Evolutionary conservation across 1,284 basidiomycete species (phyloP), one percentile per base, ranked within the genome.

Genomic region (Ustilago shanxiensis): DNA sequence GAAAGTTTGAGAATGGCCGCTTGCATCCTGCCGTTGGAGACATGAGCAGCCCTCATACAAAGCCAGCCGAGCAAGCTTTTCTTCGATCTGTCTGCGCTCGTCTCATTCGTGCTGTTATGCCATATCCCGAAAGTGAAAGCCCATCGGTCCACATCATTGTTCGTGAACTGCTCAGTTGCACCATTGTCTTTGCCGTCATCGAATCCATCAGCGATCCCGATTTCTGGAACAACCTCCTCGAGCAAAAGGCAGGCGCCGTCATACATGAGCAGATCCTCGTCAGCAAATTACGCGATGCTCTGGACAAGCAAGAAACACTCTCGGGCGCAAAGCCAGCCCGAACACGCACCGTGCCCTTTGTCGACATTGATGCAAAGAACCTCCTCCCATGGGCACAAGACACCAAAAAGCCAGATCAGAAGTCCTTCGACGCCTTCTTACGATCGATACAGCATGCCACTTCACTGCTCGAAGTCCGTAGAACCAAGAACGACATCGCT

Each of bases 171-270:
- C 88, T 93, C 2, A 90, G 93, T 6, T 95, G 93, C 81, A 88
- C 92, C 1, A 90, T 97, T 6, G 85, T 98, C 33, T 91, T 92
- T 81, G 94, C 95, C 3, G 86, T 96, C 61, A 92, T 98, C 88
- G 93, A 98, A 62, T 93, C 95, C 91, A 84, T 98, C 50, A 90
- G 93, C 55, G 95, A 98, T 84, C 93, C 95, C 18, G 96, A 98
- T 86, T 97, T 97, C 47, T 98, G 95, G 94, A 98, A 98, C 87
- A 89, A 91, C 61, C 90, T 91, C 52, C 93, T 98, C 60, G 95
- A 98, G 85, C 92, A 95, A 87, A 90, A 93, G 87, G 93, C 94
- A 49, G 93, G 93, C 26, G 93, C 91, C 71, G 93, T 91, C 41
- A 94, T 95, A 69, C 92, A 93, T 73, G 93, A 95, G 87, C 94